phyloP scores from a whole-genome alignment of 352 stramenopile genomes.

The Phytophthora megakarya region DNA sequence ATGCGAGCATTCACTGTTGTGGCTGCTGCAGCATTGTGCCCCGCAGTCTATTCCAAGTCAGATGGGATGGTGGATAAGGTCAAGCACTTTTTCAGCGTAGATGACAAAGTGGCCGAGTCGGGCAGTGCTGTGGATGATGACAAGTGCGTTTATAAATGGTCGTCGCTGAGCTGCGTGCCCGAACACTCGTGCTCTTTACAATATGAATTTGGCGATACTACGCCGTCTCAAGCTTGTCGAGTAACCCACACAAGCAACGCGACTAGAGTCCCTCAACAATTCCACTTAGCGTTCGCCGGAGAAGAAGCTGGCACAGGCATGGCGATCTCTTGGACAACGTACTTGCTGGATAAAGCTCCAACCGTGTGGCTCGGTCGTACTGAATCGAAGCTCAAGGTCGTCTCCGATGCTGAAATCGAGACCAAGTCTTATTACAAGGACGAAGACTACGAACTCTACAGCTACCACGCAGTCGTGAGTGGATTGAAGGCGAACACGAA shows the following conservation, averaged over 20 bases:
- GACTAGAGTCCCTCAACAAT: slow-evolving; percentile 38
- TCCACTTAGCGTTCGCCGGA: slow-evolving; percentile 51
- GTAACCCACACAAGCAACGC: slow-evolving; percentile 30
- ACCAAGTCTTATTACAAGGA: slow-evolving; percentile 48
- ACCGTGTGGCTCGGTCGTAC: slow-evolving; percentile 44
- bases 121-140: background rate
- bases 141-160: no score
- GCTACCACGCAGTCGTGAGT: slow-evolving; percentile 29
- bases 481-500: slow-evolving; percentile 27
- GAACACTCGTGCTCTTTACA: no score
- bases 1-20: slow-evolving; percentile 5
- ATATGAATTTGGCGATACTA: no score
- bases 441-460: slow-evolving; percentile 49
- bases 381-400: slow-evolving; percentile 3
- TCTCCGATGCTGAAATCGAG: slow-evolving; percentile 28
- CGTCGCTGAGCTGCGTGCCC: no score
- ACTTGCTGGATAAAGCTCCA: slow-evolving; percentile 28
- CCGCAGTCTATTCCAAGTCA: slow-evolving; percentile 6
- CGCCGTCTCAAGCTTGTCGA: slow-evolving; percentile 41
- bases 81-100: slow-evolving; percentile 24
- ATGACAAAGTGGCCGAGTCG: slow-evolving; percentile 16
- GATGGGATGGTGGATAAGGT: slow-evolving; percentile 6
- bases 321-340: slow-evolving; percentile 50
- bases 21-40: background rate
- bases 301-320: slow-evolving; percentile 38